A percentile compares a stretch with the other conserved stretches of the same genome.
Evolutionary conservation across 352 stramenopile genomes (phyloP).

Genomic region (Proteromonas lacertae): DNA sequence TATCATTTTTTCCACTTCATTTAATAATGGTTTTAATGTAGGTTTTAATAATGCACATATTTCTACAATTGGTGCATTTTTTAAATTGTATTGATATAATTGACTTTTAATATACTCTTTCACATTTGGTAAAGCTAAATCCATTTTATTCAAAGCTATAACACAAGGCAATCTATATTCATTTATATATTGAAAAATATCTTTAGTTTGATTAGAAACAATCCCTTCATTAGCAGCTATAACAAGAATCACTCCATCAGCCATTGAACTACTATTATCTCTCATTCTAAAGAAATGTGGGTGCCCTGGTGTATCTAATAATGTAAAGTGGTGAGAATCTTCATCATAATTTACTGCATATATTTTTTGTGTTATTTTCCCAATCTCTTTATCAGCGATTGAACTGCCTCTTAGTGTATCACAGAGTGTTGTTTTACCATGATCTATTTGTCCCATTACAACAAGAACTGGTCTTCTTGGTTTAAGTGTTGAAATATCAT

Average conservation of each 20-base stretch:
- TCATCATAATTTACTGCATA: constrained; percentile 51
- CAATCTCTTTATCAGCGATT: constrained; percentile 60
- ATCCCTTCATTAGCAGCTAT: constrained; percentile 87
- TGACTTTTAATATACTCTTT: no score
- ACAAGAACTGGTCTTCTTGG: constrained; percentile 80
- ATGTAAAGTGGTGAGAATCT: constrained; percentile 26
- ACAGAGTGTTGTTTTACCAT: constrained; percentile 97
- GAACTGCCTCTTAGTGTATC: constrained; percentile 53
- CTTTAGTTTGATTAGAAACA: constrained; percentile 80
- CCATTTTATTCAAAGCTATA: constrained; percentile 83
- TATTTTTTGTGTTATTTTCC: constrained; percentile 95
- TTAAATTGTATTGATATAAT: no score
- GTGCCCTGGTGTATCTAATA: constrained; percentile 97
- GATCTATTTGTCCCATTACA: constrained; percentile 98
- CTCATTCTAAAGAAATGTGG: constrained; percentile 94
- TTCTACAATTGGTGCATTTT: no score
- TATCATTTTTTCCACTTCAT: no score
- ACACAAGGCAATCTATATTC: constrained; percentile 75
- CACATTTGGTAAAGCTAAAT: constrained; percentile 37
- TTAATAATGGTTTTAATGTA: no score
- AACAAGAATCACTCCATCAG: constrained; percentile 81
- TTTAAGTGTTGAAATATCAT: no score
- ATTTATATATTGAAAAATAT: constrained; percentile 68
- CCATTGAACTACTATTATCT: constrained; percentile 62
- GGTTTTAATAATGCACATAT: no score